Evolutionary conservation across 2,329 filamentous ascomycete species (phyloP).

Genomic region (Trichoderma breve): DNA sequence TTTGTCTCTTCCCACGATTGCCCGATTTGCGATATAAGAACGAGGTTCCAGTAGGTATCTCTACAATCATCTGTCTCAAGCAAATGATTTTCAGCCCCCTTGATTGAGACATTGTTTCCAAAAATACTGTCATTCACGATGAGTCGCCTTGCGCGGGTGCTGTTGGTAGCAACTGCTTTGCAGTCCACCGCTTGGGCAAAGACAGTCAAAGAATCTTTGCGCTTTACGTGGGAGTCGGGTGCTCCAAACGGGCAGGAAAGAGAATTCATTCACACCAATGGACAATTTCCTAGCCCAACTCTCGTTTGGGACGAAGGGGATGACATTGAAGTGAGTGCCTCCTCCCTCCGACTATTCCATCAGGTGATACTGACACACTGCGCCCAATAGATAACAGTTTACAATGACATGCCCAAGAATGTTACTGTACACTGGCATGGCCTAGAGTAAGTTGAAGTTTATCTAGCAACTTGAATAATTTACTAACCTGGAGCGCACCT

Average conservation of each 20-base stretch:
- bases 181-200: neutral
- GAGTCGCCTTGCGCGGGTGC: neutral
- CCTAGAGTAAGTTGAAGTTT: neutral
- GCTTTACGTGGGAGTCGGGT: slow-evolving; percentile 21
- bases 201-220: neutral
- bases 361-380: neutral
- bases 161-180: neutral
- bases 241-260: slow-evolving; percentile 21
- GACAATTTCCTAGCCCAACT: slow-evolving; percentile 21
- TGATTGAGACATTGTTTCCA: neutral
- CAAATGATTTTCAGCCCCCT: neutral
- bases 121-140: neutral
- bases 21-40: neutral
- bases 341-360: neutral
- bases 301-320: slow-evolving; percentile 22
- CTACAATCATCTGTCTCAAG: neutral
- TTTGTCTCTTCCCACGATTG: neutral
- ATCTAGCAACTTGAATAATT: neutral
- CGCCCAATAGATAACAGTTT: neutral
- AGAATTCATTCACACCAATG: slow-evolving; percentile 22
- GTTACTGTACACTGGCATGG: slow-evolving; percentile 10
- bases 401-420: neutral
- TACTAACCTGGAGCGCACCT: neutral
- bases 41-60: neutral
- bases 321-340: slow-evolving; percentile 25